Base-by-base conservation (phyloP, 2,329 filamentous ascomycete genomes). In the Peltaster fructicola region DNA sequence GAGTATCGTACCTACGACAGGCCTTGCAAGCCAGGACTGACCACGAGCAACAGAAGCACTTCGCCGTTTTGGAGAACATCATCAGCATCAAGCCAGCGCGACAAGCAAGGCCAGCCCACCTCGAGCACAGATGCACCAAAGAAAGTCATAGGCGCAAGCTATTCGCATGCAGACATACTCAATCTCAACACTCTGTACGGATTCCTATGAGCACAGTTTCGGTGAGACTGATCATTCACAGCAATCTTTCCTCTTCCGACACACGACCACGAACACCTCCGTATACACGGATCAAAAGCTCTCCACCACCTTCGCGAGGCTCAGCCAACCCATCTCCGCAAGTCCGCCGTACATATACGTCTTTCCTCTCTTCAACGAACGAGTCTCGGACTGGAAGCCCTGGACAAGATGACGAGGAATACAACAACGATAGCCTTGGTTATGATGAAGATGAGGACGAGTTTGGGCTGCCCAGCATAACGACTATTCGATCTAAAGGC, bases 121-220 rank as follows among this genome's bases (percentile, higher is more conserved):
- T 63, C 24, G 47, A 55, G 28, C 57, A 52, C 31, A 65, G 50
- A 57, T 68, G 53, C 53, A 57, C 48, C 53, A 60, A 71, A 24
- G 43, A 67, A 85, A 33, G 78, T 98, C 17, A 77, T 95, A 31
- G 88, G 88, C 39, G 88, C 88, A 29, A 76, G 84, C 22, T 98
- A 98, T 50, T 95, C 88, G 8, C 88, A 98, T 53, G 80, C 85
- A 14, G 84, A 95, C 54, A 80, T 92, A 46, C 63, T 93, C 41
- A 91, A 85, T 52, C 76, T 85, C 44, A 79, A 81, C 44, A 68
- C 72, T 14, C 42, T 85, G 80, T 88, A 65, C 37, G 65, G 52
- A 15, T 17, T 8, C 19, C 13, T 7, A 20, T 6, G 8, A 13
- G 6, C 5, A 13, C 19, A 20, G 19, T 12, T 11, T 11, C 19